Evolutionary conservation across 2,329 filamentous ascomycete genomes (phyloP).

Genomic region (Pseudogymnoascus sp.): DNA sequence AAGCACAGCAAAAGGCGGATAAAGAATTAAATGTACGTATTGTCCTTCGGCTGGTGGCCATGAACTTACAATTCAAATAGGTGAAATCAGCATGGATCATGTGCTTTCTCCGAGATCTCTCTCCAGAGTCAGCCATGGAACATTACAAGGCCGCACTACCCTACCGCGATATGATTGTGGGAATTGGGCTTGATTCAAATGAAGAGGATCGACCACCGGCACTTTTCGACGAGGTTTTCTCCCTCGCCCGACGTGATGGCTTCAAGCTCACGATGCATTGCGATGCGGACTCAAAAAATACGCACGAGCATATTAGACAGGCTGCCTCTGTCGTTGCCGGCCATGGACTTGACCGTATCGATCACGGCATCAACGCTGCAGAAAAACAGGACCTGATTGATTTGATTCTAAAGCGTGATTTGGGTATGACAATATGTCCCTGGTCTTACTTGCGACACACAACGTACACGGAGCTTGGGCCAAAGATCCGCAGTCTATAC

Average conservation of each 20-base stretch:
- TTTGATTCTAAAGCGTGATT: slow-evolving; percentile 29
- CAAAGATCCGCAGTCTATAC: slow-evolving; percentile 34
- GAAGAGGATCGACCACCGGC: slow-evolving; percentile 47
- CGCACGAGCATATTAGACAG: slow-evolving; percentile 52
- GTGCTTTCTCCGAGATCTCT: slow-evolving; percentile 64
- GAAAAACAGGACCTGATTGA: slow-evolving; percentile 50
- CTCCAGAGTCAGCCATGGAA: slow-evolving; percentile 45
- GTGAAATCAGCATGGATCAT: slow-evolving; percentile 52
- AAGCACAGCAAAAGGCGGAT: slow-evolving; percentile 52
- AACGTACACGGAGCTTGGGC: slow-evolving; percentile 11
- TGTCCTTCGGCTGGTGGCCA: background rate
- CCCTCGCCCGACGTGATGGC: slow-evolving; percentile 42
- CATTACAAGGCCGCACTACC: slow-evolving; percentile 35
- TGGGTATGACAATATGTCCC: slow-evolving; percentile 65
- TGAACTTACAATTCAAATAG: slow-evolving; percentile 13
- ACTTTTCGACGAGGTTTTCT: slow-evolving; percentile 55
- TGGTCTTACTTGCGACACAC: slow-evolving; percentile 55
- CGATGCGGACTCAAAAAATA: slow-evolving; percentile 58
- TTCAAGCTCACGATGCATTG: slow-evolving; percentile 61
- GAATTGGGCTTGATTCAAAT: slow-evolving; percentile 59
- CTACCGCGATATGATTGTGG: slow-evolving; percentile 34
- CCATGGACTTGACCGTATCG: slow-evolving; percentile 57
- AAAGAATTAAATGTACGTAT: slow-evolving; percentile 50
- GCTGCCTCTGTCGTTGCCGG: slow-evolving; percentile 46
- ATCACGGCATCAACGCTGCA: slow-evolving; percentile 59